Base-by-base conservation (phyloP, 495 filamentous ascomycete genomes). In the Apodospora peruviana region DNA sequence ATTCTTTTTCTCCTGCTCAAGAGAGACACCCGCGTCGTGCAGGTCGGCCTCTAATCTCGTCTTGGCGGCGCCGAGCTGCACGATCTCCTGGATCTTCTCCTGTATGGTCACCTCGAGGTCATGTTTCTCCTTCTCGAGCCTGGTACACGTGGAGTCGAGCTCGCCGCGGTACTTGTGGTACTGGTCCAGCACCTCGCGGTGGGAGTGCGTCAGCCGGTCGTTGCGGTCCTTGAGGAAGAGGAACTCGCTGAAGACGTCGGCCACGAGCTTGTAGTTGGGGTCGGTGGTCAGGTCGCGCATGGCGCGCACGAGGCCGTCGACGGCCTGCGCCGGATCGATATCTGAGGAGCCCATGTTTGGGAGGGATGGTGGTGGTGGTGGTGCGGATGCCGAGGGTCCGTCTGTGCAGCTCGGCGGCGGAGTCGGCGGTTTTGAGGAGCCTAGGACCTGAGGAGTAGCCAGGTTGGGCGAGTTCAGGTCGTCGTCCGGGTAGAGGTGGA, bases 201-300 rank as follows among this genome's bases (percentile, higher is more conserved):
- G 58, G 1, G 65, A 66, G 38, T 45, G 58, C 32, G 56, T 56
- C 16, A 68, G 55, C 25, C 59, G 53, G 51, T 55, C 57, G 50
- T 68, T 68, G 42, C 61, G 60, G 50, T 68, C 62, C 53, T 68
- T 68, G 53, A 68, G 60, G 45, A 56, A 55, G 17, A 64, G 57
- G 49, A 68, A 61, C 50, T 68, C 60, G 51, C 58, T 62, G 50
- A 68, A 68, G 44, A 66, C 65, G 35, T 68, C 65, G 54, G 65
- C 60, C 39, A 68, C 60, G 14, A 66, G 48, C 58, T 66, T 68
- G 60, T 68, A 68, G 55, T 66, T 66, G 52, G 60, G 50, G 25
- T 68, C 65, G 2, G 65, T 56, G 1, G 64, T 65, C 17, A 67
- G 50, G 51, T 62, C 61, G 43, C 65, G 62, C 50, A 66, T 66